These are phyloP conservation scores for Pleurotus tuoliensis DNA, from an alignment of 768 basidiomycete species.

Conservation along the genomic window DNA sequence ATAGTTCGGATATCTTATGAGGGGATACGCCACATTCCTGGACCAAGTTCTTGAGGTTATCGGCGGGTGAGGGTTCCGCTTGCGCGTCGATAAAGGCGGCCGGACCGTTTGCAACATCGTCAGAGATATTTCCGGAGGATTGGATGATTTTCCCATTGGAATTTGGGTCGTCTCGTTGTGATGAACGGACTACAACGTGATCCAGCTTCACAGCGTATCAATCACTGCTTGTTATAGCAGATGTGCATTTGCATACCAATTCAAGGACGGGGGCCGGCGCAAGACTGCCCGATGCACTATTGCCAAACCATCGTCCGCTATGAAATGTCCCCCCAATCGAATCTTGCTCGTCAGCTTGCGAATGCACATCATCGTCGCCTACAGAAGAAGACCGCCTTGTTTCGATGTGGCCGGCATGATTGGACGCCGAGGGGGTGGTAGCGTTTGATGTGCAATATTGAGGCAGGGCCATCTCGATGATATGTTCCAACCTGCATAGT, in stretches of 20 bases:
- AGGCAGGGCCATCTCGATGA: constrained; percentile 75
- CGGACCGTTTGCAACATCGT: background rate
- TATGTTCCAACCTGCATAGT: constrained; percentile 73
- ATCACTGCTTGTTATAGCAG: background rate
- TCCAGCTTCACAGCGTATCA: constrained; percentile 37
- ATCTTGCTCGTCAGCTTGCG: constrained; percentile 76
- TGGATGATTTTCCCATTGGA: background rate
- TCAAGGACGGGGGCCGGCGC: constrained; percentile 77
- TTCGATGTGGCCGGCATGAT: constrained; percentile 17
- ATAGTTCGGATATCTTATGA: constrained; percentile 84
- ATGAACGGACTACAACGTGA: constrained; percentile 35
- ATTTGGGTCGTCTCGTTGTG: constrained; percentile 16
- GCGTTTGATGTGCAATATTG: constrained; percentile 55
- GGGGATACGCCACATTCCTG: constrained; percentile 92
- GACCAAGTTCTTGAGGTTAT: constrained; percentile 81
- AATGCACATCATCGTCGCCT: constrained; percentile 61
- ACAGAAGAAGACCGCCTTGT: constrained; percentile 43
- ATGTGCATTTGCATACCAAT: constrained; percentile 44
- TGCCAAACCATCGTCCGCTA: constrained; percentile 84
- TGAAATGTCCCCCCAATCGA: constrained; percentile 74
- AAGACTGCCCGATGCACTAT: constrained; percentile 78
- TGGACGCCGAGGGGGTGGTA: constrained; percentile 23
- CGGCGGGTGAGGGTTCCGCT: constrained; percentile 57
- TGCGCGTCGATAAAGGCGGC: constrained; percentile 14
- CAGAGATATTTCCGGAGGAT: background rate